Base-by-base conservation (phyloP, 768 basidiomycete genomes). In the Boletus huronensis region DNA sequence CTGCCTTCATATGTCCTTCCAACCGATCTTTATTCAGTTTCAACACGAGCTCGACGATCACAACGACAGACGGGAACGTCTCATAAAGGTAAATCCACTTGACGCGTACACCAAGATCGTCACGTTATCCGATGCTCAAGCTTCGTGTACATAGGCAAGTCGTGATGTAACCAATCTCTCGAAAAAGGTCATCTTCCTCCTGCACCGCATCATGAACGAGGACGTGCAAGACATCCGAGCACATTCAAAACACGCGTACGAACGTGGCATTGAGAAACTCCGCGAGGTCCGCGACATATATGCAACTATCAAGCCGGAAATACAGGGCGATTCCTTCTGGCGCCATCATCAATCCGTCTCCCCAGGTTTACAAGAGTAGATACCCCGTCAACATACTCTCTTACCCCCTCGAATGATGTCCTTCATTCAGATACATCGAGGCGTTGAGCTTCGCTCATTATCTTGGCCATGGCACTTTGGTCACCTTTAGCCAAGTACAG, bases 151-250 rank as follows among this genome's bases (percentile, higher is more conserved):
- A 42, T 68, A 92, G 90, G 79, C 82, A 36, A 87, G 85, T 66
- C 85, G 96, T 34, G 94, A 97, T 72, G 81, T 93, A 48, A 98
- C 95, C 25, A 90, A 85, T 61, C 78, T 90, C 34, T 93, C 93
- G 48, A 99, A 99, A 71, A 95, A 92, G 72, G 77, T 85, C 59
- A 98, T 99, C 58, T 98, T 98, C 67, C 83, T 92, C 38, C 78
- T 98, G 5, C 96, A 98, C 65, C 87, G 93, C 47, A 74, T 85
- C 54, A 71, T 79, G 60, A 76, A 74, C 34, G 79, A 80, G 50
- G 74, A 75, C 16, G 66, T 64, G 17, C 48, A 62, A 49, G 59
- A 67, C 2, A 62, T 64, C 35, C 47, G 42, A n/a, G 54, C 64
- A 45, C 59, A 61, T n/a, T 71, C 75, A 26, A 66, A 69, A 29